phyloP scores from a whole-genome alignment of 768 basidiomycete species.

The Mycena indigotica region DNA sequence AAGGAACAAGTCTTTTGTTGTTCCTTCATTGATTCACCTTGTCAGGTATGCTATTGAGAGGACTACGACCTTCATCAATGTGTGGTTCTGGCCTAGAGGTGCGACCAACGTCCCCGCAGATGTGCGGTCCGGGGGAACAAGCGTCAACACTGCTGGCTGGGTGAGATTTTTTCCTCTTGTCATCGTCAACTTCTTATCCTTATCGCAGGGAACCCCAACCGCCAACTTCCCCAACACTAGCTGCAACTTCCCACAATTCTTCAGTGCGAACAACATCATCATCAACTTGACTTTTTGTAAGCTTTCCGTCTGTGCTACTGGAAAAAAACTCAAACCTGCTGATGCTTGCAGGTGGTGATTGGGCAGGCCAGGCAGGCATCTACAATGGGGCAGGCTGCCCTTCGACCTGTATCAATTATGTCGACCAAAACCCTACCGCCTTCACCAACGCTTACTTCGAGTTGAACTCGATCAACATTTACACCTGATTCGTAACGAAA shows the following conservation, averaged over 20 bases:
- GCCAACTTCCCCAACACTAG: conserved; percentile 63
- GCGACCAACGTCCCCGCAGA: conserved; percentile 47
- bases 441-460: conserved; percentile 75
- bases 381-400: conserved; percentile 56
- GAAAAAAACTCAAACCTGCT: not conserved
- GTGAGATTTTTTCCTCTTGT: conserved; percentile 31
- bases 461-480: conserved; percentile 38
- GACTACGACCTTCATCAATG: conserved; percentile 56
- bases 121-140: conserved; percentile 41
- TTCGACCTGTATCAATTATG: conserved; percentile 54
- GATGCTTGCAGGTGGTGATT: conserved; percentile 50
- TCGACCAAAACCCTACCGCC: conserved; percentile 65
- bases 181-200: not conserved
- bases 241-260: conserved; percentile 59
- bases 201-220: conserved; percentile 56
- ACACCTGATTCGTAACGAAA: no score
- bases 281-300: conserved; percentile 74
- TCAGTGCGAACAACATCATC: conserved; percentile 62
- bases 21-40: not conserved
- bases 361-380: conserved; percentile 46
- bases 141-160: conserved; percentile 56
- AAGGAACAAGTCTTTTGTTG: not conserved
- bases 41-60: conserved; percentile 64
- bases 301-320: conserved; percentile 35
- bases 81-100: conserved; percentile 72